Base-by-base conservation (phyloP, 148 eudicot species). In the Drosera capensis region DNA sequence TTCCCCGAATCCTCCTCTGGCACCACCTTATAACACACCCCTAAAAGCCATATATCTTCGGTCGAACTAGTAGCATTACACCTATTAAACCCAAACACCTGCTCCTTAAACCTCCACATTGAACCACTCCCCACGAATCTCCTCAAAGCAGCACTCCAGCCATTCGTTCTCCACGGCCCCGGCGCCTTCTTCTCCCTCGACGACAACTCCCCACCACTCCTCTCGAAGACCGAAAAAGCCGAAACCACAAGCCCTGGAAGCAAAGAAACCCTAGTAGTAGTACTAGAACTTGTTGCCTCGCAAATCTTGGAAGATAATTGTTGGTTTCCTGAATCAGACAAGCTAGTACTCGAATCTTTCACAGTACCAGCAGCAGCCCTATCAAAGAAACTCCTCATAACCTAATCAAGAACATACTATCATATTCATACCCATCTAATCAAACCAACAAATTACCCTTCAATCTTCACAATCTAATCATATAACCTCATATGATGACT, bases 1-100 rank as follows among this genome's bases (percentile, higher is more conserved):
- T 57, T 45, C 19, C 65, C 29, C 0, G 74, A 68, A 58, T 68
- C 85, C 60, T 75, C 85, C 12, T n/a, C n/a, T n/a, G 54, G 52
- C 14, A 51, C 48, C 26, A 73, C 64, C 42, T 66, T 77, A 66
- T 90, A 90, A 57, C 93, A 80, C 47, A 75, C 72, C 1, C 97
- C 95, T 60, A 90, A 69, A 44, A 84, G 73, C 95, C 95, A 90
- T 52, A 84, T 84, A 61, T 90, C 93, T 60, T 82, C 80, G 8
- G 59, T 53, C 12, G 95, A 84, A 41, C 57, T 48, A 20, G 79
- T 63, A 59, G 58, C 19, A 25, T 59, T 56, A 14, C 73, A 56
- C 62, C 67, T 78, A 59, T 24, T 67, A 39, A 69, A 62, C 45
- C 97, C 93, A 20, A 84, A 49, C 51, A 77, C 52, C 17, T 69